Evolutionary conservation across 164 flowering plant genomes (phyloP).

Genomic region (Cinnamomum micranthum): DNA sequence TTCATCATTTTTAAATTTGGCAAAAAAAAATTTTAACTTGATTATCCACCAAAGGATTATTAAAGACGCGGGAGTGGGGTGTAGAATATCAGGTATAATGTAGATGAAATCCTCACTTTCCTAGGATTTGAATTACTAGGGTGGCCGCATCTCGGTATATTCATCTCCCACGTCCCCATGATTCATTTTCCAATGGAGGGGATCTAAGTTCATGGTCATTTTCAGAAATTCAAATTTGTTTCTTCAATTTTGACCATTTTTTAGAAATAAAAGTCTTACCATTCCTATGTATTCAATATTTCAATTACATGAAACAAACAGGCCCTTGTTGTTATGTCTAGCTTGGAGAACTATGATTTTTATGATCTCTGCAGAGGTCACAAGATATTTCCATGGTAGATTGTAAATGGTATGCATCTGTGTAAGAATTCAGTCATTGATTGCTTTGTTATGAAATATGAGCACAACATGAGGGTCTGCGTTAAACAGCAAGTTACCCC

Average conservation of each 20-base stretch:
- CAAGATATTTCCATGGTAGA: no score
- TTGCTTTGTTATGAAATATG: background rate
- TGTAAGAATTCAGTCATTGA: background rate
- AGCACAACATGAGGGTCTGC: background rate
- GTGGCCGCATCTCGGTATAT: background rate
- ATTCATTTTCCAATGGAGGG: background rate
- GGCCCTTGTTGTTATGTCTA: no score
- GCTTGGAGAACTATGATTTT: no score
- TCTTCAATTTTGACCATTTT: no score
- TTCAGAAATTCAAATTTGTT: no score
- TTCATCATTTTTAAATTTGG: background rate
- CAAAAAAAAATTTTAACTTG: background rate
- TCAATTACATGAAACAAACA: no score
- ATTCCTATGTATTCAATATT: no score
- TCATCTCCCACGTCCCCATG: background rate
- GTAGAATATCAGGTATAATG: no score
- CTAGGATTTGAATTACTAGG: background rate
- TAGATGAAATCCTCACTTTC: background rate
- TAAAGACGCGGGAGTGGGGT: no score
- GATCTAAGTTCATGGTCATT: background rate
- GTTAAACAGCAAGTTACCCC: background rate
- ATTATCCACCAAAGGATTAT: background rate
- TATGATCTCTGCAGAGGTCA: no score
- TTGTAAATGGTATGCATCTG: background rate
- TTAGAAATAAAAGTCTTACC: no score